Evolutionary conservation across 2,329 filamentous ascomycete genomes (phyloP).

Genomic region (Colletotrichum agaves): DNA sequence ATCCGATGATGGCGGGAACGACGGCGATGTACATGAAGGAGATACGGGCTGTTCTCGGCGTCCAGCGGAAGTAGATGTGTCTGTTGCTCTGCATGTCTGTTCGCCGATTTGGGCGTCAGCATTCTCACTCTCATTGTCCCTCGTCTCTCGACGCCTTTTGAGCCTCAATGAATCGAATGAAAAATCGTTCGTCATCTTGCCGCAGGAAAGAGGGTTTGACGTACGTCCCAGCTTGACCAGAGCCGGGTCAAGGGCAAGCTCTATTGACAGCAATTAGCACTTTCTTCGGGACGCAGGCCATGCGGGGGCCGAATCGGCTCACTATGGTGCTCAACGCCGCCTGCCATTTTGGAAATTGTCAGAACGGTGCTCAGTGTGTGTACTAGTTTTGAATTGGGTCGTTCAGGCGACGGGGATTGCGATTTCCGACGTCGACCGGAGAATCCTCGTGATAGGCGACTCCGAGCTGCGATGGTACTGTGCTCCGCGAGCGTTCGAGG

Average conservation of each 20-base stretch:
- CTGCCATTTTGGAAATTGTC: slow-evolving; percentile 36
- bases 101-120: slow-evolving; percentile 39
- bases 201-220: slow-evolving; percentile 39
- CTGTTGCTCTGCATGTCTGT: slow-evolving; percentile 86
- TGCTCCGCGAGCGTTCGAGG: slow-evolving; percentile 12
- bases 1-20: slow-evolving; percentile 77
- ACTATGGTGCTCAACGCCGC: slow-evolving; percentile 39
- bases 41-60: slow-evolving; percentile 80
- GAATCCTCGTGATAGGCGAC: slow-evolving; percentile 2
- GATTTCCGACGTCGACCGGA: neutral
- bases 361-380: neutral
- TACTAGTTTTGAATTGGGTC: neutral
- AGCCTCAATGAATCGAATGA: neutral
- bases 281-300: neutral
- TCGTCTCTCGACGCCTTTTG: no score
- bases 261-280: slow-evolving; percentile 43
- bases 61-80: slow-evolving; percentile 97
- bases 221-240: slow-evolving; percentile 58
- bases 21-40: slow-evolving; percentile 80
- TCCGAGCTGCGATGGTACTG: slow-evolving; percentile 10
- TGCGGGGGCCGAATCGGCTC: slow-evolving; percentile 8
- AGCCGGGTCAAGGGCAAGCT: slow-evolving; percentile 59
- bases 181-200: neutral
- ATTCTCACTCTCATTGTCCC: neutral
- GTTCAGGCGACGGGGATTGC: slow-evolving; percentile 17